phyloP scores from a whole-genome alignment of 2,329 filamentous ascomycete species.

The Monosporascus sp. region DNA sequence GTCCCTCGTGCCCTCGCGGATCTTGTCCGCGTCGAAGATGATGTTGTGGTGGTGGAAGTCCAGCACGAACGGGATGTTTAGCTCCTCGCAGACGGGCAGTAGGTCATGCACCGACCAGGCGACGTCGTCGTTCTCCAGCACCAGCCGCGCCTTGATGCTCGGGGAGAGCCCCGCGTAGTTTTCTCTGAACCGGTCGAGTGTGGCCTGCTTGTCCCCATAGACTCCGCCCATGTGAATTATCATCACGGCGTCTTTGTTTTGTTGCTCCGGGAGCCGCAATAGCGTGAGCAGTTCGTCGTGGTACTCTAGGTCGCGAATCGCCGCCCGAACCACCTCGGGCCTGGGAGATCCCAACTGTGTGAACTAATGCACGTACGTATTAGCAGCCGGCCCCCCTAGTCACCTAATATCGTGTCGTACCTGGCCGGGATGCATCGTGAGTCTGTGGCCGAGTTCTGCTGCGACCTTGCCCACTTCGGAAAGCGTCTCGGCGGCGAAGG shows the following conservation, averaged over 20 bases:
- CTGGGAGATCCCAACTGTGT: conserved; percentile 86
- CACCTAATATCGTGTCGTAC: conserved; percentile 22
- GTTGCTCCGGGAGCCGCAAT: conserved; percentile 70
- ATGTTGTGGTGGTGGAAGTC: conserved; percentile 98
- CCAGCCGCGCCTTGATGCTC: conserved; percentile 72
- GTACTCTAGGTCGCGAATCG: conserved; percentile 79
- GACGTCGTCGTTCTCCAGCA: conserved; percentile 93
- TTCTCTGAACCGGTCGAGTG: conserved; percentile 69
- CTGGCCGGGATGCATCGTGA: conserved; percentile 88
- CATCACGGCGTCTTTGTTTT: conserved; percentile 84
- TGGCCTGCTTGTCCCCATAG: conserved; percentile 80
- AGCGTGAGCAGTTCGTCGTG: conserved; percentile 81
- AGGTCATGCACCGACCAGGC: conserved; percentile 90
- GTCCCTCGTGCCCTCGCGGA: conserved; percentile 81
- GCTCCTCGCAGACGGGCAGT: conserved; percentile 82
- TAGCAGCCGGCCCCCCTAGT: conserved; percentile 1
- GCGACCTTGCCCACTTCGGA: conserved; percentile 73
- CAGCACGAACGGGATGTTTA: conserved; percentile 89
- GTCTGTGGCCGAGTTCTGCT: conserved; percentile 72
- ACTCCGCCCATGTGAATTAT: conserved; percentile 89
- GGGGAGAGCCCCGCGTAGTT: conserved; percentile 66
- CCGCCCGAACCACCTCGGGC: conserved; percentile 67
- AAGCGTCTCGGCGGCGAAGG: conserved; percentile 75
- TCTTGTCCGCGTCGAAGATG: conserved; percentile 65
- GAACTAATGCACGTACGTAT: conserved; percentile 45